Evolutionary conservation across 2,329 filamentous ascomycete genomes (phyloP).

Genomic region (Parastagonospora nodorum): DNA sequence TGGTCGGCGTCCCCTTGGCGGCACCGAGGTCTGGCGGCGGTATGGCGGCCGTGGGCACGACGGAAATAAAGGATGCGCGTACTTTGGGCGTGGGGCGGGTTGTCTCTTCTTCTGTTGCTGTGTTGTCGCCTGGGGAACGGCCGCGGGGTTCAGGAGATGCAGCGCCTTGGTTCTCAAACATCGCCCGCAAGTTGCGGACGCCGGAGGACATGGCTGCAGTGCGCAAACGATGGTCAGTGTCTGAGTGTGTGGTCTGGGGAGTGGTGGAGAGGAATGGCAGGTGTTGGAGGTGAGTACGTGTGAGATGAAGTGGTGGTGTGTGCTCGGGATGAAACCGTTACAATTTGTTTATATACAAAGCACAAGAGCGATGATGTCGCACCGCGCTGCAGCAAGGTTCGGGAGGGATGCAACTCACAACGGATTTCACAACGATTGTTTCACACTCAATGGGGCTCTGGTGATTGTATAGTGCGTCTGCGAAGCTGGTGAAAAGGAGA

Average conservation of each 20-base stretch:
- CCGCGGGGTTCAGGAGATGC: slow-evolving; percentile 51
- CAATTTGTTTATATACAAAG: slow-evolving; percentile 33
- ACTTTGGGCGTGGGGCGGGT: slow-evolving; percentile 51
- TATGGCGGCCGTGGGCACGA: slow-evolving; percentile 45
- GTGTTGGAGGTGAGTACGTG: slow-evolving; percentile 19
- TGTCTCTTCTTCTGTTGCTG: slow-evolving; percentile 27
- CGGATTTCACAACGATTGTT: slow-evolving; percentile 6
- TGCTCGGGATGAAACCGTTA: slow-evolving; percentile 21
- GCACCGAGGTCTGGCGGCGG: slow-evolving; percentile 27
- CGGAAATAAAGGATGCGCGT: slow-evolving; percentile 55
- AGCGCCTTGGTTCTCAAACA: slow-evolving; percentile 53
- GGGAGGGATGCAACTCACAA: slow-evolving; percentile 4
- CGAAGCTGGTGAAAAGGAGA: slow-evolving; percentile 7
- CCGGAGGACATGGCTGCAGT: slow-evolving; percentile 55
- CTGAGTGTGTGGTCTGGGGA: slow-evolving; percentile 15
- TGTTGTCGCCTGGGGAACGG: slow-evolving; percentile 48
- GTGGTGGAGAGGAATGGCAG: slow-evolving; percentile 18
- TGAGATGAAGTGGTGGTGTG: slow-evolving; percentile 32
- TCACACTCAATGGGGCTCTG: not conserved
- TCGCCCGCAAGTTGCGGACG: slow-evolving; percentile 55
- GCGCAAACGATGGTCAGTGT: slow-evolving; percentile 32
- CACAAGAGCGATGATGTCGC: slow-evolving; percentile 17
- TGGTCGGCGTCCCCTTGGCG: slow-evolving; percentile 32
- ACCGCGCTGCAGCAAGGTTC: slow-evolving; percentile 2
- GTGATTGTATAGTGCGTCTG: slow-evolving; percentile 1